Percentiles rank a stretch among this genome's conserved stretches.
phyloP scores from a whole-genome alignment of 2,329 filamentous ascomycete genomes.

The Trichoderma simmonsii region DNA sequence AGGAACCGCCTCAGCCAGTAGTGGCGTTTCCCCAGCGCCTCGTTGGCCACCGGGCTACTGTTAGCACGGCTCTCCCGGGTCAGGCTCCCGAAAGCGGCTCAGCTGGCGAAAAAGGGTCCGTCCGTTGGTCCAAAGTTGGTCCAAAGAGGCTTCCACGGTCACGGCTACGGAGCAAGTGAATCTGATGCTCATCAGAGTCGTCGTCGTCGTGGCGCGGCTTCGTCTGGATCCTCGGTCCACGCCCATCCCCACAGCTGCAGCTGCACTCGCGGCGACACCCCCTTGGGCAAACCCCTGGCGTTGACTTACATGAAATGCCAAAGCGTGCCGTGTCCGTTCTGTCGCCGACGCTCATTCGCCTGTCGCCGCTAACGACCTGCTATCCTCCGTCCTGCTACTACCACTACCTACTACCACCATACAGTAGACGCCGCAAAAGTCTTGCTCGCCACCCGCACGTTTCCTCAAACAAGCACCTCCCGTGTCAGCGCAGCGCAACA shows the following conservation, averaged over 20 bases:
- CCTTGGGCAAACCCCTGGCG: constrained; percentile 14
- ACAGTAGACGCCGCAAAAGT: not conserved
- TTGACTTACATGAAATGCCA: constrained; percentile 15
- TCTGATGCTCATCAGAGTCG: constrained; percentile 4
- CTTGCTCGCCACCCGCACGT: constrained; percentile 18
- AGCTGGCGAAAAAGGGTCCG: constrained; percentile 6
- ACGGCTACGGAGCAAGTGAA: not conserved
- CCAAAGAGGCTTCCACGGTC: not conserved
- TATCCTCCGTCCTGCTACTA: not conserved
- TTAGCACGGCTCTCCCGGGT: constrained; percentile 6
- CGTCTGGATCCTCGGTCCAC: constrained; percentile 5
- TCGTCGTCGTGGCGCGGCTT: constrained; percentile 6
- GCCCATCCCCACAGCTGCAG: constrained; percentile 16
- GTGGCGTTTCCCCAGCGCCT: not conserved
- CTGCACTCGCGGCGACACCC: constrained; percentile 5
- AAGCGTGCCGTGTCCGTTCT: constrained; percentile 2
- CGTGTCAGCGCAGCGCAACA: constrained; percentile 13
- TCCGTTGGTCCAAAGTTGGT: not conserved
- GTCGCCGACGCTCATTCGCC: constrained; percentile 15
- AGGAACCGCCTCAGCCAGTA: not conserved
- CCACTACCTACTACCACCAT: not conserved
- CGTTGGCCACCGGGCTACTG: not conserved
- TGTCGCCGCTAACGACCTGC: constrained; percentile 1
- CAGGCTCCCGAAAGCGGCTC: constrained; percentile 17
- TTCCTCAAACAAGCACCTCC: constrained; percentile 17